Base-by-base conservation (phyloP, 305 asterid species). In the Salvia sclarea region DNA sequence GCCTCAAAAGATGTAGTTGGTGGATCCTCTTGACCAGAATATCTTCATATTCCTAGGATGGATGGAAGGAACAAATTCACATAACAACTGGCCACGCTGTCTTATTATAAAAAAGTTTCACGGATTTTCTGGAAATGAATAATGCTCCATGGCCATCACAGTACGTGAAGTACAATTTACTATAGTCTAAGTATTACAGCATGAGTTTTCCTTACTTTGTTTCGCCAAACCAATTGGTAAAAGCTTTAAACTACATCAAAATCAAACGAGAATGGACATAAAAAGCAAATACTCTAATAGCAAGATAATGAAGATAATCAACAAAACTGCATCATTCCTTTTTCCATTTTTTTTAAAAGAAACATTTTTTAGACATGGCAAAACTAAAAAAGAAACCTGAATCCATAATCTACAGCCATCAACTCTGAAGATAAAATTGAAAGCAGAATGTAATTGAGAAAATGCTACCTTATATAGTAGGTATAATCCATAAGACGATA, bases 401-500 rank as follows among this genome's bases (percentile, higher is more conserved):
- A 13, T 53, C 49, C 11, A 28, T 5, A 55, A 21, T 52, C 30
- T 18, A 12, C 44, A 33, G 44, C 60, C 7, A 54, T 18, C 10
- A 24, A 22, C 44, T 57, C 61, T 50, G 41, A 47, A 60, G 65
- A 1, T 11, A 31, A 41, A 38, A n/a, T 18, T 7, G 38, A 64
- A 18, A 66, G 44, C 31, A 77, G 35, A 17, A 69, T 24, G 20
- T 47, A 60, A 50, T 16, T 12, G 22, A 56, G 62, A 70, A 31
- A 57, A 49, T 6, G 45, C 50, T 85, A 93, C 98, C 98, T 90
- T 85, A 83, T 88, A 83, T 3, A 93, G 86, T 49, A 93, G 92
- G 84, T 85, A 90, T 44, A 91, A 40, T 80, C 91, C 98, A 70
- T 93, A 93, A 68, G 75, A 80, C 14, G 98, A 90, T 56, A 93